phyloP scores from a whole-genome alignment of 306 rosid species.

The Geum urbanum region DNA sequence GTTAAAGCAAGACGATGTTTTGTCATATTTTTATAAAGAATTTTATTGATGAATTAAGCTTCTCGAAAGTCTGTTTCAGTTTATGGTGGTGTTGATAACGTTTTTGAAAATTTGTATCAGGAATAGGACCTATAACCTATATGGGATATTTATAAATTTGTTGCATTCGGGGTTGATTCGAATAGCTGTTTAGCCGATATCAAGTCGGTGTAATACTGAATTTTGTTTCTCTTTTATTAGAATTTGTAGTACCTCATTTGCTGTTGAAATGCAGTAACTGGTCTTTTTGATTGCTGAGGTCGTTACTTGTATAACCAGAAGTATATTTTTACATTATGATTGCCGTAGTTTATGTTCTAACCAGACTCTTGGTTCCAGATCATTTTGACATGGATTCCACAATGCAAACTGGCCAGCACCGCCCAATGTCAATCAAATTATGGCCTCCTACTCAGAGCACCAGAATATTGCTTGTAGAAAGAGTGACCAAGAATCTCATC shows the following conservation, averaged over 20 bases:
- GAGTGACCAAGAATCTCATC: conserved; percentile 69
- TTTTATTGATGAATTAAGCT: neutral
- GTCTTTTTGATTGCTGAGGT: neutral
- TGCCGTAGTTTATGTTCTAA: neutral
- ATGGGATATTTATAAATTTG: too few relatives aligned
- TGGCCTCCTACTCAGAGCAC: conserved; percentile 93
- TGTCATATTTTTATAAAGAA: neutral
- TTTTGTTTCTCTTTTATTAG: too few relatives aligned
- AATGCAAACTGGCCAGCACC: conserved; percentile 41
- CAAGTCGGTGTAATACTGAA: too few relatives aligned
- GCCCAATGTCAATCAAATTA: conserved; percentile 56
- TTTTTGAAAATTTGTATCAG: neutral
- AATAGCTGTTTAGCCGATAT: too few relatives aligned
- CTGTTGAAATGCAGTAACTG: neutral
- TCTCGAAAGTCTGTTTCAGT: neutral
- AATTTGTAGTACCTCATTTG: neutral
- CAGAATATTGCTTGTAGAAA: conserved; percentile 62
- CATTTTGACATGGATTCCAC: conserved; percentile 54
- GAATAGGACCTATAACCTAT: too few relatives aligned
- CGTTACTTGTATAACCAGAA: neutral
- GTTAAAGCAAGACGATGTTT: neutral
- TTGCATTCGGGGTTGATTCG: too few relatives aligned
- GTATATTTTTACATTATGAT: neutral
- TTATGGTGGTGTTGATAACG: neutral
- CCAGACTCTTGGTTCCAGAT: conserved; percentile 33